Percentiles rank a stretch among this genome's conserved stretches.
Evolutionary conservation across 2,329 filamentous ascomycete genomes (phyloP).

Genomic region (Aspergillus thermomutatus): DNA sequence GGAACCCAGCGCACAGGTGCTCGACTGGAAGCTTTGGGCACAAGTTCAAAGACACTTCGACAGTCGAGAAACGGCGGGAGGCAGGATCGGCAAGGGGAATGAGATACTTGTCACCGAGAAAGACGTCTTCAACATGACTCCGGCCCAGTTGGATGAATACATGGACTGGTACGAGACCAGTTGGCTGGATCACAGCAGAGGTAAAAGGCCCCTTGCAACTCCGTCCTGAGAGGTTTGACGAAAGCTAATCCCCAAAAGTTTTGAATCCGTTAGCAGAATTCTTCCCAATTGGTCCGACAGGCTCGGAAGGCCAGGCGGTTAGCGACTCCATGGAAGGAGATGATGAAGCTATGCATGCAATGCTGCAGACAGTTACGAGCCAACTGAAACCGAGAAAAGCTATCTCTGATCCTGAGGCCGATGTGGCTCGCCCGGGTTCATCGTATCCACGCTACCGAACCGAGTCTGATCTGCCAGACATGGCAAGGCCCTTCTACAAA

Average conservation of each 20-base stretch:
- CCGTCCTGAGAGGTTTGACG: not conserved
- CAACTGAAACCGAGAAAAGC: slow-evolving; percentile 38
- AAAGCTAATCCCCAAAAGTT: slow-evolving; percentile 9
- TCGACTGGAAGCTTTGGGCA: slow-evolving; percentile 74
- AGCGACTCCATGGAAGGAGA: slow-evolving; percentile 14
- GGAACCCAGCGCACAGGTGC: slow-evolving; percentile 56
- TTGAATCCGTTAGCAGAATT: slow-evolving; percentile 39
- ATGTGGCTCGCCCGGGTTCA: slow-evolving; percentile 47
- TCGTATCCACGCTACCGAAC: slow-evolving; percentile 49
- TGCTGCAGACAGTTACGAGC: slow-evolving; percentile 44
- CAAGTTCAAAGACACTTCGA: slow-evolving; percentile 45
- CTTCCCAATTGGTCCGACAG: slow-evolving; percentile 36
- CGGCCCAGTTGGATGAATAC: slow-evolving; percentile 67
- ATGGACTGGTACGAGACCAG: slow-evolving; percentile 74
- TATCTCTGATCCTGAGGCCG: slow-evolving; percentile 34
- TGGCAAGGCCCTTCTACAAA: slow-evolving; percentile 49
- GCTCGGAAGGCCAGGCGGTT: slow-evolving; percentile 10
- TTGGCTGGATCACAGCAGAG: slow-evolving; percentile 45
- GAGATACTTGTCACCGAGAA: slow-evolving; percentile 57
- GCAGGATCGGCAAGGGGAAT: slow-evolving; percentile 43
- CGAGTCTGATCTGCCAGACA: slow-evolving; percentile 45
- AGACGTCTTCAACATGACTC: slow-evolving; percentile 61
- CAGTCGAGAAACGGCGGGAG: slow-evolving; percentile 26
- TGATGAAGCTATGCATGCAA: slow-evolving; percentile 30
- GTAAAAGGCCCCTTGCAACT: slow-evolving; percentile 11